Base-by-base conservation (phyloP, 1,284 basidiomycete genomes). In the Cutaneotrichosporon cyanovorans region DNA sequence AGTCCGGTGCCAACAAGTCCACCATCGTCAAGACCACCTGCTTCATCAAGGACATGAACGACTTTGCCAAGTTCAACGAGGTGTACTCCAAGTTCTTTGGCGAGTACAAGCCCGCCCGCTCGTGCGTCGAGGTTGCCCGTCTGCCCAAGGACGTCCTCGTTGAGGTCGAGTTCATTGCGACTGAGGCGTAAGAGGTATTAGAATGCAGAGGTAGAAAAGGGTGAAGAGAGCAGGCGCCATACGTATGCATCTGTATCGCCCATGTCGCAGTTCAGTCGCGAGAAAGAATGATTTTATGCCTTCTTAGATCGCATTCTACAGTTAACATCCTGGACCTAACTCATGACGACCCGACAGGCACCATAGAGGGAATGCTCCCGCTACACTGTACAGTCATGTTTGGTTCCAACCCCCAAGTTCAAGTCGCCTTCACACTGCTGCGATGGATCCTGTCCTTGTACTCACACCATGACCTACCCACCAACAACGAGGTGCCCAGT, bases 11-110 rank as follows among this genome's bases (percentile, higher is more conserved):
- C 15, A 79, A 82, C 55, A 61, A 86, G 30, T 78, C 80, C 41
- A 83, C 85, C 62, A 81, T 93, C 51, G 80, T 85, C 53, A 93
- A 95, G 75, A 86, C 84, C 21, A 90, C 87, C 22, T 86, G 95
- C 38, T 97, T 96, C 76, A 73, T 97, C 65, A 89, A 93, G 70
- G 76, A 80, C 59, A 93, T 97, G 89, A 77, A 85, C 63, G 86
- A 97, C 72, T 96, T 96, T 70, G 81, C 68, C 12, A 75, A 78
- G 45, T 83, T 96, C 68, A 98, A 97, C 69, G 64, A 61, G 50
- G 54, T 69, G 34, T 91, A 91, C 68, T 78, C 78, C 37, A 75
- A 78, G 45, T 84, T 85, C 72, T 93, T 92, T 67, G 87, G 85
- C n/a, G 76, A 80, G 42, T 85, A 91, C 76, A 91, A 88, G 73